Base-by-base conservation (phyloP, 768 basidiomycete genomes). In the Boletus pseudopeckii region DNA sequence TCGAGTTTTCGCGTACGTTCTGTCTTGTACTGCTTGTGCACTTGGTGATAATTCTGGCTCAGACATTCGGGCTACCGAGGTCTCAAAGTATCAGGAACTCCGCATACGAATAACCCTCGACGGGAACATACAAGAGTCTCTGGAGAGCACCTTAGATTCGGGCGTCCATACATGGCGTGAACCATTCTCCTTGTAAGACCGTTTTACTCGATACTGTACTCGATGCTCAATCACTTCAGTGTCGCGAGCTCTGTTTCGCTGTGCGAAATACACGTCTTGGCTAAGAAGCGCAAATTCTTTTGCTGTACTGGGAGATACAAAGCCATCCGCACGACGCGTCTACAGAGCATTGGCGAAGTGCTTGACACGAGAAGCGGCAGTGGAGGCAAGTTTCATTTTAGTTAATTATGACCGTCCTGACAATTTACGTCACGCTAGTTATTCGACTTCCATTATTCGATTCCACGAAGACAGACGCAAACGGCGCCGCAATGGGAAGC, bases 371-470 rank as follows among this genome's bases (percentile, higher is more conserved):
- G 65, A 68, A 61, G 50, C 50, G 57, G 45, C 59, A 33, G 48
- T 54, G 67, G 65, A 52, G 65, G 67, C 51, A 59, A 50, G 66
- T 56, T 63, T 68, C 67, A 67, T 69, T 66, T 67, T 33, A 64
- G 58, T 47, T 57, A 57, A 59, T 63, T 64, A 63, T 68, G 61
- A 60, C 58, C 50, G 15, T 61, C 53, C 59, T 69, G 28, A 64
- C 47, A 49, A 33, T 65, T 68, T 68, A 68, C 67, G 67, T 68
- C 64, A 64, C 39, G 37, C 28, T 42, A 68, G 67, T 34, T n/a
- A 48, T 68, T 36, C 65, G 53, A 24, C 67, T 68, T 68, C 67
- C 67, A 69, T 69, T 68, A 61, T 68, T 61, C 54, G 59, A 67
- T 61, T 60, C 63, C 61, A 63, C 57, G 45, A 69, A 48, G 67